Evolutionary conservation across 345 rosid genomes (phyloP).

Genomic region (Raphanus sativus): DNA sequence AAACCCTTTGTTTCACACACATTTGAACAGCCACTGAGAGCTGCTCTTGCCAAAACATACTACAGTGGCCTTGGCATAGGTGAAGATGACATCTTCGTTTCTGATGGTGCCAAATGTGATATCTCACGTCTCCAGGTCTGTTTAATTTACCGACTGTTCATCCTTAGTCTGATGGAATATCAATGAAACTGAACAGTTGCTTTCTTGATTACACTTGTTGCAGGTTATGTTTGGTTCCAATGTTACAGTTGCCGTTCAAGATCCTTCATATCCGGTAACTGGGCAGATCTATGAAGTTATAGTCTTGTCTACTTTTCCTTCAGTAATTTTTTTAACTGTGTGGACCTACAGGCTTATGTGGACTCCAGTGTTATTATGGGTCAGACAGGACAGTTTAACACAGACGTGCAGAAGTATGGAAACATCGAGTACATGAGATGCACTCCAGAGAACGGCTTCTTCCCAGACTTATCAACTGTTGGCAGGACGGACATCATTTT

Average conservation of each 20-base stretch:
- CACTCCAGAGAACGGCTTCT: slow-evolving; percentile 92
- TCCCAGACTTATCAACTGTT: slow-evolving; percentile 79
- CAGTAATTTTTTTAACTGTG: not conserved
- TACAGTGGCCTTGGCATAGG: slow-evolving; percentile 79
- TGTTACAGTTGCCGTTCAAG: slow-evolving; percentile 91
- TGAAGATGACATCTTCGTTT: slow-evolving; percentile 87
- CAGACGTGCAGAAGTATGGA: slow-evolving; percentile 60
- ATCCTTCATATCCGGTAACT: slow-evolving; percentile 96
- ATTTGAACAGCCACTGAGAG: slow-evolving; percentile 68
- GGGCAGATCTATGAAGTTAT: slow-evolving; percentile 1
- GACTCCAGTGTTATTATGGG: slow-evolving; percentile 98
- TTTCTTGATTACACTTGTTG: slow-evolving; percentile 26
- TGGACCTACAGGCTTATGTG: slow-evolving; percentile 79
- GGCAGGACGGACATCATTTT: slow-evolving; percentile 79
- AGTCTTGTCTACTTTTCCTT: slow-evolving; percentile 7
- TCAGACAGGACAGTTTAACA: slow-evolving; percentile 73
- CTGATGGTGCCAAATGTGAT: slow-evolving; percentile 99
- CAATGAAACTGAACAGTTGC: not conserved
- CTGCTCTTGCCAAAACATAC: slow-evolving; percentile 73
- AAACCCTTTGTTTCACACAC: slow-evolving; percentile 10
- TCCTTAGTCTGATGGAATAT: not conserved
- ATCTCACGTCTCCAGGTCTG: slow-evolving; percentile 96
- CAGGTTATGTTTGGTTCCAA: slow-evolving; percentile 86
- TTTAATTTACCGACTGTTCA: not conserved
- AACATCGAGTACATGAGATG: slow-evolving; percentile 94